Evolutionary conservation across 768 basidiomycete species (phyloP), one percentile per base, ranked within the genome.

Genomic region (Tulasnella sp.): DNA sequence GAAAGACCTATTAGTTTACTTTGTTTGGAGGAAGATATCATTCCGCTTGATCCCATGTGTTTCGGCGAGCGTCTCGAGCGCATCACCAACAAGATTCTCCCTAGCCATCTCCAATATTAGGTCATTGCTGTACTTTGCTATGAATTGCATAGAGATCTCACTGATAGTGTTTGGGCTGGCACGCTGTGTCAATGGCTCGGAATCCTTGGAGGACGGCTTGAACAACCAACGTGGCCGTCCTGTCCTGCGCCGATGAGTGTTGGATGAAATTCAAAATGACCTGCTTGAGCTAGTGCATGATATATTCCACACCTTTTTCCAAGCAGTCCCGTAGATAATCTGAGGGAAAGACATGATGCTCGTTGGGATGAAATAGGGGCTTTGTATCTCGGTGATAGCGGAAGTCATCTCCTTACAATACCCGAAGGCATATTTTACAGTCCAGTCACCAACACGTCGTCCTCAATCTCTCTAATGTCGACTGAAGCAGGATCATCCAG

Each of bases 71-170:
- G 73, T 73, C 30, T 75, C 69, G 1, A 92, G 73, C 0, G 86
- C 90, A 54, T 80, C 78, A 3, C 90, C 90, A 2, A 92, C 87
- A 1, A 88, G 77, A 57, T 88, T 84, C 67, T 92, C 87, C 38
- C 87, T 86, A 62, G 63, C 61, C 24, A 43, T 21, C 60, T 49
- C n/a, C 22, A 51, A 49, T 25, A 48, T 17, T 52, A 19, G 41
- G 60, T n/a, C 22, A 29, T 44, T 24, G n/a, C n/a, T n/a, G n/a
- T n/a, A n/a, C n/a, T n/a, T n/a, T n/a, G n/a, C n/a, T n/a, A n/a
- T n/a, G n/a, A n/a, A n/a, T 9, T 17, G 31, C 11, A 5, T 24
- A 25, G 25, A 57, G 38, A 8, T 58, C 70, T 53, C 67, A 80
- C 84, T 79, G 76, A 64, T 87, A 85, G 65, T 86, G 84, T 66